These are phyloP conservation scores for Tripidium arundinaceum DNA, from an alignment of 202 grass and related monocot genomes.

Conservation along the genomic window DNA sequence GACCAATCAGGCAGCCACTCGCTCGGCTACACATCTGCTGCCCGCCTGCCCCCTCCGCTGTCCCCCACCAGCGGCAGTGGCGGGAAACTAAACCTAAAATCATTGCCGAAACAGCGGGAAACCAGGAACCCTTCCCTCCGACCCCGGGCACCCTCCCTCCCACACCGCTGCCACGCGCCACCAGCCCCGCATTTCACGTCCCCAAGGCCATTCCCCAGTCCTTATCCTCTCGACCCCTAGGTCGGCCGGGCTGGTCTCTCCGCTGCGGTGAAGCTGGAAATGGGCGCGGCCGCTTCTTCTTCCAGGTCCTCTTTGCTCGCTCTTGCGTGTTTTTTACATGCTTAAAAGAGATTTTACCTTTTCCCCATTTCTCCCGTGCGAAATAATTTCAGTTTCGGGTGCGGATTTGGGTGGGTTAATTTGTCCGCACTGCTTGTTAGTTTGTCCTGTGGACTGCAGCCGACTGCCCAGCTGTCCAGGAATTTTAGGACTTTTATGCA, in stretches of 20 bases:
- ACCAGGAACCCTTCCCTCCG: not conserved
- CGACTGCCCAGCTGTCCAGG: not conserved
- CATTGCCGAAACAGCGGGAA: not conserved
- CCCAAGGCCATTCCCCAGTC: too few relatives aligned
- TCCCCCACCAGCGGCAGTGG: not conserved
- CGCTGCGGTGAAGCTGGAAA: too few relatives aligned
- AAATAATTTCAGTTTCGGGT: not conserved
- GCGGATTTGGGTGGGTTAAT: not conserved
- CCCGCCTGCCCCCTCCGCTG: too few relatives aligned
- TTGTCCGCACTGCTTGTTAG: not conserved
- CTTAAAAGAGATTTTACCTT: not conserved
- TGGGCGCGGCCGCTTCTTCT: too few relatives aligned
- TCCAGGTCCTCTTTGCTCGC: not conserved
- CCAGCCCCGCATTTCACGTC: too few relatives aligned
- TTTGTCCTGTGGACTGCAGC: not conserved
- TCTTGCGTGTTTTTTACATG: not conserved
- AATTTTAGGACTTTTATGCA: not conserved
- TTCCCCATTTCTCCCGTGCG: too few relatives aligned
- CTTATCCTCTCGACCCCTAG: not conserved
- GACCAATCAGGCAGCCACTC: too few relatives aligned
- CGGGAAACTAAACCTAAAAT: not conserved
- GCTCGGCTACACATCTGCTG: too few relatives aligned
- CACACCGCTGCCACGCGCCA: too few relatives aligned
- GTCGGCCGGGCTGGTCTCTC: not conserved
- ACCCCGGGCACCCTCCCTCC: not conserved